Percentiles rank a stretch among this genome's conserved stretches.
phyloP scores from a whole-genome alignment of 805 yeast genomes.

The Monosporozyma aerobia region DNA sequence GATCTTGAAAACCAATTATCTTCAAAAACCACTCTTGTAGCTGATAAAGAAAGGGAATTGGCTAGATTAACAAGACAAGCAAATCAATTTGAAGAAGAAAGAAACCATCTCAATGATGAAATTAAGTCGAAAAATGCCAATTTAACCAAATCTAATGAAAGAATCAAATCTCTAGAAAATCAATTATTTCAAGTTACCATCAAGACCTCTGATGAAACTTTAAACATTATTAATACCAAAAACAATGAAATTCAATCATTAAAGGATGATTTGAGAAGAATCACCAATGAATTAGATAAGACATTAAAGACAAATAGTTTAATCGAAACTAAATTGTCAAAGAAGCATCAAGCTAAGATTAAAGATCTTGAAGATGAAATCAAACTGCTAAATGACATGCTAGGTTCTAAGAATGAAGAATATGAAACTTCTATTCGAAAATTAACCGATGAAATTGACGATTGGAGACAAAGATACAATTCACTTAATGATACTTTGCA shows the following conservation, averaged over 20 bases:
- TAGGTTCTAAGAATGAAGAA: not conserved
- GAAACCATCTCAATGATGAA: not conserved
- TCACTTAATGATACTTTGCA: slow-evolving; percentile 3
- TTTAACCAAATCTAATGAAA: slow-evolving; percentile 1
- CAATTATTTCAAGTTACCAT: slow-evolving; percentile 16
- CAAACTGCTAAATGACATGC: slow-evolving; percentile 2
- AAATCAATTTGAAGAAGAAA: not conserved
- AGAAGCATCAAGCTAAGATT: slow-evolving; percentile 7
- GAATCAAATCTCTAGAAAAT: slow-evolving; percentile 9
- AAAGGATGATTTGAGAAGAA: slow-evolving; percentile 1
- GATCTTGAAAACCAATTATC: not conserved
- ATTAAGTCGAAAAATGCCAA: not conserved
- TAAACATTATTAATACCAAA: slow-evolving; percentile 12
- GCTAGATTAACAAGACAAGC: not conserved
- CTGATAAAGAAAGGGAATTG: not conserved
- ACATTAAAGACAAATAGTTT: slow-evolving; percentile 1
- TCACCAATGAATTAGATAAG: slow-evolving; percentile 4
- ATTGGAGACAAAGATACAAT: slow-evolving; percentile 5
- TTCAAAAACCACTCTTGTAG: not conserved
- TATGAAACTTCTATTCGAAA: not conserved
- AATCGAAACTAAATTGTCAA: slow-evolving; percentile 2
- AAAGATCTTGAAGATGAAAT: slow-evolving; percentile 9
- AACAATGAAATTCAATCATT: slow-evolving; percentile 12
- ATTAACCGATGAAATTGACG: slow-evolving; percentile 2
- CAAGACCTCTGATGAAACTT: slow-evolving; percentile 12